Conservation (phyloP, 352 stramenopile species). For the Phytophthora vignae region DNA sequence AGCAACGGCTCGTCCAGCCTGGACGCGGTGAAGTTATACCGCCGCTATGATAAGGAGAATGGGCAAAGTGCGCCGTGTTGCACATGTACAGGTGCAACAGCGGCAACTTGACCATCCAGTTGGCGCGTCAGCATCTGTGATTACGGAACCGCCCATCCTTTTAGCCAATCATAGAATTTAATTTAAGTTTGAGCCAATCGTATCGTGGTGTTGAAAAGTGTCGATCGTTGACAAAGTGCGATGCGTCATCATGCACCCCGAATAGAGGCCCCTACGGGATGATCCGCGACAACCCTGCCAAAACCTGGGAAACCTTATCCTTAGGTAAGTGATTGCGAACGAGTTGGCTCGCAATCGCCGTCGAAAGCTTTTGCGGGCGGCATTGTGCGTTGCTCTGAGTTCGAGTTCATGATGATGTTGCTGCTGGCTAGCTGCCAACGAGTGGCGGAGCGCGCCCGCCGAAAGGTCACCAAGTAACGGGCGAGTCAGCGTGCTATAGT, state of each 20-base stretch:
- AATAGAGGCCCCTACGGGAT: background rate
- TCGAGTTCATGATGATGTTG: background rate
- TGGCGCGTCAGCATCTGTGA: background rate
- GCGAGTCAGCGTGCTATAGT: slow-evolving; percentile 19
- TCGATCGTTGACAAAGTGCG: background rate
- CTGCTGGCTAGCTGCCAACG: background rate
- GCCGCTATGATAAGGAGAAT: background rate
- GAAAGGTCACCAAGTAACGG: slow-evolving; percentile 28
- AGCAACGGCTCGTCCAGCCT: background rate
- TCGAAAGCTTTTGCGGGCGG: background rate
- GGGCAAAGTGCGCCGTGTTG: background rate
- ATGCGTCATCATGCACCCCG: background rate
- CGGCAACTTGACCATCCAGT: background rate
- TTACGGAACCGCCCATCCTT: background rate
- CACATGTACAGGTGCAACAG: background rate
- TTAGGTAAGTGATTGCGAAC: no score
- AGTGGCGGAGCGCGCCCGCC: slow-evolving; percentile 12
- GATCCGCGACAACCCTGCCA: background rate
- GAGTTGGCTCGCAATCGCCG: background rate
- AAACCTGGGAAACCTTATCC: background rate
- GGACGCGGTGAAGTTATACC: background rate
- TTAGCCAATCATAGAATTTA: background rate
- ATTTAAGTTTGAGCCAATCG: background rate
- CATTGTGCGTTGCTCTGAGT: background rate
- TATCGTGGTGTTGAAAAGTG: background rate